Base-by-base conservation (phyloP, 1,139 yeast genomes). In the Hemisphaericaspora xylofermentans region DNA sequence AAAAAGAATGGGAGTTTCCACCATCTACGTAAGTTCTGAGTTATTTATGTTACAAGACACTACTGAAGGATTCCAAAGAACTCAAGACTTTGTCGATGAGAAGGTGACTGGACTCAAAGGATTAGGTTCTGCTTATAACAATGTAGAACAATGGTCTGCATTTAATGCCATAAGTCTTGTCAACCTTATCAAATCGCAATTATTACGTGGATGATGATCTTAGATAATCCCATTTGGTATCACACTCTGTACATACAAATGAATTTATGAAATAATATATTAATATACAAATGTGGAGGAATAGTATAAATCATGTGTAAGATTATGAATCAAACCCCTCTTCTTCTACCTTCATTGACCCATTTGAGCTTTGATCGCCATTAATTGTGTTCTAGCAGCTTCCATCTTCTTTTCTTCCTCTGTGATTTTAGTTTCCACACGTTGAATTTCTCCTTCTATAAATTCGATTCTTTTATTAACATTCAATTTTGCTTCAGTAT, bases 381-480 rank as follows among this genome's bases (percentile, higher is more conserved):
- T 59, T 47, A 82, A 61, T 45, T 73, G 68, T 44, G 65, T 66
- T 59, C 86, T 73, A 15, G 78, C 61, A 2, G 52, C 50, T 48
- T 80, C 84, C 51, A 81, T 63, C 19, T 61, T 65, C 42, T 61
- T 62, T 55, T 84, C 88, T 42, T 78, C 75, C 1, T 59, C 59
- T 36, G 68, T 66, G 41, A 85, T 78, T 53, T 77, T 80, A 6
- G 62, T 64, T 50, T 85, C 93, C 27, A 84, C 85, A 41, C 87
- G 66, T 40, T 71, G 71, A 50, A 93, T 87, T 64, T 93, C 98
- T 27, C 71, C 71, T 49, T 78, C 71, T 41, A 93, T 93, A 54
- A 88, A 93, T 60, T 89, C 96, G 38, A 93, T 74, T 61, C 98
- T 83, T 62, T 91, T 93, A 25, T 74, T 77, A 28, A 93, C 97